phyloP scores from a whole-genome alignment of 257 asterid species.

The Penstemon davidsonii region DNA sequence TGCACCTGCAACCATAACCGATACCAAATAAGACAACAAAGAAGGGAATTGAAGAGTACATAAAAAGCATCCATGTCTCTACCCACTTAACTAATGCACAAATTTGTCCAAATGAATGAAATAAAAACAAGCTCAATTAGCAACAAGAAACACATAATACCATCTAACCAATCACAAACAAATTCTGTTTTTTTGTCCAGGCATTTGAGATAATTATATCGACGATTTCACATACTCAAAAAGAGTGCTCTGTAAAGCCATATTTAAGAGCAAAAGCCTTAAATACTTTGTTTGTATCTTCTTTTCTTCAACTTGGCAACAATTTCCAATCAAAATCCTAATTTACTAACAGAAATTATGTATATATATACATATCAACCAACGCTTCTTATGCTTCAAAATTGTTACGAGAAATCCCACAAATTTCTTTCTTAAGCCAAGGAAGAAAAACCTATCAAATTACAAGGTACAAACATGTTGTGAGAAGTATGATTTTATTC shows the following conservation, averaged over 20 bases:
- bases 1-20: conserved; percentile 55
- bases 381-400: conserved; percentile 13
- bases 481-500: background rate
- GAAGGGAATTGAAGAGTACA: background rate
- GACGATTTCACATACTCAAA: background rate
- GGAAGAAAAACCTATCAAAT: conserved; percentile 7
- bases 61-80: too few relatives aligned
- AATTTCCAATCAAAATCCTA: conserved; percentile 21
- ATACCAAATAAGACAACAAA: conserved; percentile 6
- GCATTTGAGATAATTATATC: background rate
- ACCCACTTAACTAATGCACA: background rate
- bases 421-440: background rate
- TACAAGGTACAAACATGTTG: conserved; percentile 7
- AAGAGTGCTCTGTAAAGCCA: background rate
- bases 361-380: background rate
- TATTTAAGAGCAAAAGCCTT: too few relatives aligned
- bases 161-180: background rate
- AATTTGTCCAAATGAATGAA: background rate
- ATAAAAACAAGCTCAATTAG: background rate
- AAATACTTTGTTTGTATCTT: too few relatives aligned
- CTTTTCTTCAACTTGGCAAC: conserved; percentile 8
- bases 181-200: background rate
- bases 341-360: background rate
- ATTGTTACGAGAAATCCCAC: background rate
- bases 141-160: too few relatives aligned